Evolutionary conservation across 805 yeast genomes (phyloP).

Genomic region (Teunomyces atbi): DNA sequence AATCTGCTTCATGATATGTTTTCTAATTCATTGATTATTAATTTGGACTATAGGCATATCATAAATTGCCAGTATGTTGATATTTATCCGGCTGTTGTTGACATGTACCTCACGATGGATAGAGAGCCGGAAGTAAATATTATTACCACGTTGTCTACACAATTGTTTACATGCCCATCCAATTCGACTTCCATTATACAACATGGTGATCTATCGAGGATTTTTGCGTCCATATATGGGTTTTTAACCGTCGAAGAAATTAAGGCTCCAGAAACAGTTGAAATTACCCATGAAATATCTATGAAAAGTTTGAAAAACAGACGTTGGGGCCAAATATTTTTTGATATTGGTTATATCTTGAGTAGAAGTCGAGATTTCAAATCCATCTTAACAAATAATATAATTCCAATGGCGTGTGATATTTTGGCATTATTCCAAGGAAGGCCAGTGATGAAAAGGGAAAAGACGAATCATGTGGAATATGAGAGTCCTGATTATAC

Average conservation of each 20-base stretch:
- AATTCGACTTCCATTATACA: slow-evolving; percentile 61
- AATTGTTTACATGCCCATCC: slow-evolving; percentile 86
- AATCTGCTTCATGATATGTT: slow-evolving; percentile 59
- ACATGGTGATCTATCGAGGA: slow-evolving; percentile 63
- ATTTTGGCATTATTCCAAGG: slow-evolving; percentile 73
- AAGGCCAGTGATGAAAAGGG: slow-evolving; percentile 70
- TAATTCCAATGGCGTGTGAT: slow-evolving; percentile 62
- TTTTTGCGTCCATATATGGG: slow-evolving; percentile 61
- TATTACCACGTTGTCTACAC: slow-evolving; percentile 73
- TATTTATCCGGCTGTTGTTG: slow-evolving; percentile 71
- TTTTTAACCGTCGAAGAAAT: slow-evolving; percentile 57
- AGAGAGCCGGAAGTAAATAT: slow-evolving; percentile 86
- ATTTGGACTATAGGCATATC: slow-evolving; percentile 52
- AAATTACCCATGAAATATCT: slow-evolving; percentile 34
- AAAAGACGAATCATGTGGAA: slow-evolving; percentile 78
- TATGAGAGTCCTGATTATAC: slow-evolving; percentile 86
- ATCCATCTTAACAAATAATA: slow-evolving; percentile 42
- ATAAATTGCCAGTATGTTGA: slow-evolving; percentile 80
- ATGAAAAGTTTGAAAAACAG: slow-evolving; percentile 60
- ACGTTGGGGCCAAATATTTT: slow-evolving; percentile 73
- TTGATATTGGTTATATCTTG: slow-evolving; percentile 75
- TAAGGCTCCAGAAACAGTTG: slow-evolving; percentile 42
- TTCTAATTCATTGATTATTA: slow-evolving; percentile 62
- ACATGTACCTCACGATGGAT: slow-evolving; percentile 68
- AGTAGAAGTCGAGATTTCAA: slow-evolving; percentile 62